A percentile compares a stretch with the other conserved stretches of the same genome.
phyloP scores from a whole-genome alignment of 2,329 filamentous ascomycete species.

The Capronia epimyces region DNA sequence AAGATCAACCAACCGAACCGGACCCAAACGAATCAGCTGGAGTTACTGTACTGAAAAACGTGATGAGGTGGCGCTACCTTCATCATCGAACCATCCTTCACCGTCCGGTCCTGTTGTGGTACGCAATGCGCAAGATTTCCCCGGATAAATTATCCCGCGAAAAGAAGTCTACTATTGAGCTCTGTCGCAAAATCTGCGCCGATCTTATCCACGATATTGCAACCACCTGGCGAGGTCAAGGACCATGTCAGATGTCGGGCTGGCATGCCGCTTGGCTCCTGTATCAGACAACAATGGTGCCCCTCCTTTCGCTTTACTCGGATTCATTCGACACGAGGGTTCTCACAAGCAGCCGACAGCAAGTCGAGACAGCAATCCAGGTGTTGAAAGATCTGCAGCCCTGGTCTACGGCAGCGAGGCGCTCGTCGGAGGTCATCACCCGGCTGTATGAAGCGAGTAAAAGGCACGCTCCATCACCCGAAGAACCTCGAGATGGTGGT shows the following conservation, averaged over 20 bases:
- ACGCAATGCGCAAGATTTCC: slow-evolving; percentile 51
- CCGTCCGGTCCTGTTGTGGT: slow-evolving; percentile 64
- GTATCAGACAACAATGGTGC: slow-evolving; percentile 75
- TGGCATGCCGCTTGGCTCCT: slow-evolving; percentile 81
- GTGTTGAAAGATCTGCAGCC: slow-evolving; percentile 51
- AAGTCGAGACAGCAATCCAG: slow-evolving; percentile 48
- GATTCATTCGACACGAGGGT: slow-evolving; percentile 43
- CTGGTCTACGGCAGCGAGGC: slow-evolving; percentile 59
- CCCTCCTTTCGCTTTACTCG: slow-evolving; percentile 68
- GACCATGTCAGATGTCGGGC: slow-evolving; percentile 66
- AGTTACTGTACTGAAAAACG: slow-evolving; percentile 30
- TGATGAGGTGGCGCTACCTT: slow-evolving; percentile 79
- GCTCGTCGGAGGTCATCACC: slow-evolving; percentile 58
- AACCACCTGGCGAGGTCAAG: slow-evolving; percentile 53
- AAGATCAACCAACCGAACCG: slow-evolving; percentile 61
- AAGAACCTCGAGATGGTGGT: slow-evolving; percentile 11
- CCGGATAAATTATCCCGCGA: slow-evolving; percentile 51
- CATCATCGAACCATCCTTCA: slow-evolving; percentile 72
- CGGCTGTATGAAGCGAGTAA: slow-evolving; percentile 58
- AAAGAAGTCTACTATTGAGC: slow-evolving; percentile 62
- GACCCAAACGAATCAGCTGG: slow-evolving; percentile 15
- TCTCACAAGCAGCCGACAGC: slow-evolving; percentile 54
- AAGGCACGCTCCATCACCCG: slow-evolving; percentile 25
- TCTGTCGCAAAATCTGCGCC: slow-evolving; percentile 63
- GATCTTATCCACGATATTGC: slow-evolving; percentile 68